Conservation (phyloP, 202 grass and related monocot genomes). For the Carex sylvatica region DNA sequence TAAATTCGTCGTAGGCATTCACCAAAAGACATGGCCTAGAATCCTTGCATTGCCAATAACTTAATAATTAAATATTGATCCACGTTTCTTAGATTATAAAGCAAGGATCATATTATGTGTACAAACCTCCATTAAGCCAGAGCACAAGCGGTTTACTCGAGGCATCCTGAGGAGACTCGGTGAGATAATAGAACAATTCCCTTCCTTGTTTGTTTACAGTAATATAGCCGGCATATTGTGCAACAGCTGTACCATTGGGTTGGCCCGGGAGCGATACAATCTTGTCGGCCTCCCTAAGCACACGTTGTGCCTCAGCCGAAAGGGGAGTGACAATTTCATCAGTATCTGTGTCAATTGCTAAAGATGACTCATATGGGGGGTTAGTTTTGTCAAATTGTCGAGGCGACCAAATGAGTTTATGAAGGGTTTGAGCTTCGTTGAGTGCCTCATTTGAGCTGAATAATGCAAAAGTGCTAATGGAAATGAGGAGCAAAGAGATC, state of each 20-base stretch:
- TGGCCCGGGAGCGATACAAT: conserved; percentile 47
- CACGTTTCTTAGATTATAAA: not conserved
- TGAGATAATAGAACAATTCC: conserved; percentile 73
- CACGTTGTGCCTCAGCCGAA: not conserved
- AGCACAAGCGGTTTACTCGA: conserved; percentile 56
- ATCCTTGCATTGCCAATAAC: not conserved
- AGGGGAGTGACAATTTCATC: not conserved
- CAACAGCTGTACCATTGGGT: conserved; percentile 40
- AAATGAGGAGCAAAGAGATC: conserved; percentile 28
- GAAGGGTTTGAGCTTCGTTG: conserved; percentile 23
- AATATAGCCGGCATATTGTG: conserved; percentile 61
- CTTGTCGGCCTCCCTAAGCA: conserved; percentile 41
- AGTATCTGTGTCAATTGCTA: not conserved
- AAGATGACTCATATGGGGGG: not conserved
- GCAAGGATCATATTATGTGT: not conserved
- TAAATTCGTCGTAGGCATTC: not conserved
- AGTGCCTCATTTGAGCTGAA: conserved; percentile 22
- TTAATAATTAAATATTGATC: not conserved
- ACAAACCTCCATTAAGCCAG: conserved; percentile 71
- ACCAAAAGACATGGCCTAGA: not conserved
- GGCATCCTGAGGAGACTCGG: conserved; percentile 33
- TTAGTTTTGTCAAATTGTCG: not conserved
- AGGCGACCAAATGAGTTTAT: conserved; percentile 23
- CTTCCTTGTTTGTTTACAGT: conserved; percentile 48
- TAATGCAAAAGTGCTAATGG: conserved; percentile 14